Evolutionary conservation across 1,284 basidiomycete species (phyloP).

Genomic region (Ceratobasidium sp.): DNA sequence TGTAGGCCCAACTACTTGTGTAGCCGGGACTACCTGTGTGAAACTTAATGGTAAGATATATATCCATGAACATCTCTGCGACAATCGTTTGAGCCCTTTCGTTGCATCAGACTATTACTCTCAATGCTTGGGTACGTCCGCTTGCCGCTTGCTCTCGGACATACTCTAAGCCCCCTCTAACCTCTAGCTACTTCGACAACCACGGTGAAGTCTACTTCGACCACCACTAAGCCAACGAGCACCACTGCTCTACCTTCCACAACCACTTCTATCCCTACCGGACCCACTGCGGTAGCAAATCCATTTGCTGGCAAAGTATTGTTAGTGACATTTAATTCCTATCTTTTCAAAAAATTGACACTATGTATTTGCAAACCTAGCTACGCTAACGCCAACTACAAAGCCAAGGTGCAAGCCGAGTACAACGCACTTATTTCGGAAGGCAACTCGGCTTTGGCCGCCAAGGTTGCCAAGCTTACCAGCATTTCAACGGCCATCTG

Average conservation of each 20-base stretch:
- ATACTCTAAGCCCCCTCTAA: neutral
- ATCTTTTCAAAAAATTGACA: neutral
- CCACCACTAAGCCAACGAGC: neutral
- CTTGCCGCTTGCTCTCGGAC: too few relatives aligned
- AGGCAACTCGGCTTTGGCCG: constrained; percentile 25
- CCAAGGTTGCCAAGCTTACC: constrained; percentile 20
- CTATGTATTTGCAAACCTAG: neutral
- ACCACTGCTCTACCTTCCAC: neutral
- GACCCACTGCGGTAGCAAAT: neutral
- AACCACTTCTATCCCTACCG: neutral
- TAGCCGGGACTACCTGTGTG: neutral
- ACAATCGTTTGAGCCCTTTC: neutral
- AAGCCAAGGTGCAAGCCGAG: constrained; percentile 23
- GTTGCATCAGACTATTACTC: constrained; percentile 4
- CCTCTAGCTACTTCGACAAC: neutral
- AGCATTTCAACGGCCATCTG: constrained; percentile 8
- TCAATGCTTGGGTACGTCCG: constrained; percentile 20
- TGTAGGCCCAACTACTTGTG: constrained; percentile 21
- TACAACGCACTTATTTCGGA: constrained; percentile 24
- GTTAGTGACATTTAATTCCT: neutral
- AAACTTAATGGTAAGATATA: too few relatives aligned
- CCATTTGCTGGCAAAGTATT: constrained; percentile 22
- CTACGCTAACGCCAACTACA: constrained; percentile 27
- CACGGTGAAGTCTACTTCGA: neutral
- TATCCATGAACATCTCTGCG: too few relatives aligned